Evolutionary conservation across 306 rosid species (phyloP), one percentile per base, ranked within the genome.

Genomic region (Medicago arabica): DNA sequence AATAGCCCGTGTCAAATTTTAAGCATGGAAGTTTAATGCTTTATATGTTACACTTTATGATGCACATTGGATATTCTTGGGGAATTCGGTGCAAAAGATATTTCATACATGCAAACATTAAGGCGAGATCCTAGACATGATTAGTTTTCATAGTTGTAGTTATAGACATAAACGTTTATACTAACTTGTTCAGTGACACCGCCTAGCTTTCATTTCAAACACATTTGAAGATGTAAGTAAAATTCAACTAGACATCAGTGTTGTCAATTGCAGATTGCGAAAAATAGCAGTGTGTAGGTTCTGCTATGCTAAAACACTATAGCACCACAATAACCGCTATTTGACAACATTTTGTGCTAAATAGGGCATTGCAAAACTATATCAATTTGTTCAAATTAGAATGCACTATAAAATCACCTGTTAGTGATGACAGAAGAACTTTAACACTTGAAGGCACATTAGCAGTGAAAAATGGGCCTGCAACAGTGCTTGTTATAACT

Each of bases 391-490:
- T 34, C 38, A 34, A 34, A 34, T 34, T 34, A 7, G 7, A 7
- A 7, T 34, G 7, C 38, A 6, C 38, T 4, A 73, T 60, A 53
- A 60, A 72, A 13, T 69, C 28, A 87, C 98, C 95, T 81, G 91
- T 90, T 64, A 89, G 38, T 5, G 92, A 92, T 13, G 98, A 91
- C 14, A 87, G 31, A 28, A 93, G 82, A 83, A 93, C 87, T 81
- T 75, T 87, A 75, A 90, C 78, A 83, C 98, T 89, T 59, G 85
- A 66, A 21, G 98, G 98, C 31, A 90, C 85, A 53, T 51, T 68
- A 62, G 86, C 67, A 49, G 95, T 89, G 85, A 89, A 82, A 51
- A 90, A 90, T 1, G 96, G 95, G 18, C 98, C 96, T 46, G 84
- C 88, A 78, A 93, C 98, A 9, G 95, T 90, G 49, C 88, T 72